phyloP scores from a whole-genome alignment of 305 asterid genomes.

The Withania somnifera region DNA sequence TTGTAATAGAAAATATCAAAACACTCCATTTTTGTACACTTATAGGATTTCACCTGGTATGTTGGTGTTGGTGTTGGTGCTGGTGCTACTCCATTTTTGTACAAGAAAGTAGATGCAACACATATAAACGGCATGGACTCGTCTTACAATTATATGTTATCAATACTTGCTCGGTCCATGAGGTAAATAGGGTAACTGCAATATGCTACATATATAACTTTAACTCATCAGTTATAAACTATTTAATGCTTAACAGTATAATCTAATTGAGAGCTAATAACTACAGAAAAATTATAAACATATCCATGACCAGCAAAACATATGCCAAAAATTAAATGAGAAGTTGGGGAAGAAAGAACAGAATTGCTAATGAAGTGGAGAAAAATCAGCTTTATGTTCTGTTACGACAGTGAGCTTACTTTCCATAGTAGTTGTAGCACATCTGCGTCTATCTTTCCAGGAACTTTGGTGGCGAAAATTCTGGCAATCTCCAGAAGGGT shows the following conservation, averaged over 20 bases:
- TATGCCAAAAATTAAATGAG: neutral
- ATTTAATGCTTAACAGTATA: neutral
- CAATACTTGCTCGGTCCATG: neutral
- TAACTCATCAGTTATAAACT: neutral
- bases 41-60: too few relatives aligned
- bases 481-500: conserved; percentile 98
- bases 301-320: neutral
- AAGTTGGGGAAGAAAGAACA: neutral
- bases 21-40: neutral
- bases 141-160: neutral
- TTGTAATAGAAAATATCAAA: neutral
- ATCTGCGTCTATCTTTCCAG: conserved; percentile 98
- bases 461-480: conserved; percentile 95
- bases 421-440: conserved; percentile 98
- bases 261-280: neutral
- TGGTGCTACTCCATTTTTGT: too few relatives aligned
- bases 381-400: neutral
- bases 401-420: conserved; percentile 30
- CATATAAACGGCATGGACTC: neutral
- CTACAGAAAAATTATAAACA: neutral
- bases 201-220: neutral
- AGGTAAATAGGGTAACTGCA: neutral
- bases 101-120: neutral
- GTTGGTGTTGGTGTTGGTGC: too few relatives aligned
- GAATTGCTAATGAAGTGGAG: neutral